These are phyloP conservation scores for Nephromyces sp. DNA, from an alignment of 169 alveolate species.

Conservation along the genomic window DNA sequence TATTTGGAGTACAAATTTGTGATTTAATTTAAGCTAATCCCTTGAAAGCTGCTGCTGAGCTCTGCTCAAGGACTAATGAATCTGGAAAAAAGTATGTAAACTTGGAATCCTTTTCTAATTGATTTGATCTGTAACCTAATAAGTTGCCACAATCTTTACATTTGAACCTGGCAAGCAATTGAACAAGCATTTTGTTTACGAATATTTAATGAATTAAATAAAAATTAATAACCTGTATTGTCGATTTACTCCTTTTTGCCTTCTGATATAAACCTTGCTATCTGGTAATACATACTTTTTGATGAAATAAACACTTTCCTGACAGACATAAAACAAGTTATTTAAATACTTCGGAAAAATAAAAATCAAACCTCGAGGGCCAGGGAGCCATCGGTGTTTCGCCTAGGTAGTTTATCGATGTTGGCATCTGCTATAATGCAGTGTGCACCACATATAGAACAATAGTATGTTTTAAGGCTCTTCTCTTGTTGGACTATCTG, in stretches of 20 bases:
- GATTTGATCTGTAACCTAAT: constrained; percentile 15
- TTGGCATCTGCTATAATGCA: constrained; percentile 6
- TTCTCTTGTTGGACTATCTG: not conserved
- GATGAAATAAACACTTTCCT: not conserved
- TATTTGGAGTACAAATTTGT: too few species aligned
- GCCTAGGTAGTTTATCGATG: not conserved
- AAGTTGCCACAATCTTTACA: constrained; percentile 17
- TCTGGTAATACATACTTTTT: constrained; percentile 8
- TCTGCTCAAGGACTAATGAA: constrained; percentile 8
- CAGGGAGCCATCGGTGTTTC: constrained; percentile 10
- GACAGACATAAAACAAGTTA: not conserved
- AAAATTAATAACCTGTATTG: constrained; percentile 7
- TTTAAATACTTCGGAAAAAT: not conserved
- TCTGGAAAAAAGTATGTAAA: constrained; percentile 1
- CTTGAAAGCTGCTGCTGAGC: constrained; percentile 14
- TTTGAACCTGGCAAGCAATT: not conserved
- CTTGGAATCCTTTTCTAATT: not conserved
- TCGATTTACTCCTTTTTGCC: constrained; percentile 9
- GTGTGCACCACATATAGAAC: constrained; percentile 20
- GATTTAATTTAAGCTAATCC: too few species aligned
- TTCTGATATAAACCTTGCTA: constrained; percentile 1
- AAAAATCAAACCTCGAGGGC: constrained; percentile 5
- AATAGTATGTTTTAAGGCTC: constrained; percentile 6
- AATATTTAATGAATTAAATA: too few species aligned
- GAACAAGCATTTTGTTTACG: not conserved